phyloP scores from a whole-genome alignment of 2,329 filamentous ascomycete genomes.

The Phialemoniopsis sp. region DNA sequence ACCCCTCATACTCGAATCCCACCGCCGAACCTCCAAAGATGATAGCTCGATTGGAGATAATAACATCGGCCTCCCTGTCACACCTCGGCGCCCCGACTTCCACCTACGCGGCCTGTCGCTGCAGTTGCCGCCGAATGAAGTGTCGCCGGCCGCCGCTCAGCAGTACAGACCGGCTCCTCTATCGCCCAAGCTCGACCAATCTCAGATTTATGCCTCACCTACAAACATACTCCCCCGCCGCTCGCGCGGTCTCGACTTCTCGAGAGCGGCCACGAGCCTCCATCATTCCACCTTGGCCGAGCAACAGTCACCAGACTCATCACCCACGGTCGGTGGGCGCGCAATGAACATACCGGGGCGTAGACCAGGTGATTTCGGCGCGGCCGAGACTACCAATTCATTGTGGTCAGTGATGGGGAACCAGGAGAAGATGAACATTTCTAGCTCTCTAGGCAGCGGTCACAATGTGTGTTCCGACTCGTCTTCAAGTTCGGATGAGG shows the following conservation, averaged over 20 bases:
- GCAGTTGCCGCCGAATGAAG: constrained; percentile 55
- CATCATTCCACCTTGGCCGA: constrained; percentile 94
- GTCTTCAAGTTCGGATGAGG: constrained; percentile 67
- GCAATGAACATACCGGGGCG: constrained; percentile 58
- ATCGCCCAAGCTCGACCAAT: constrained; percentile 81
- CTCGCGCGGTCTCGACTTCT: constrained; percentile 89
- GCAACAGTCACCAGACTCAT: constrained; percentile 82
- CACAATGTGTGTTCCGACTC: constrained; percentile 72
- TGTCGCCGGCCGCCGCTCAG: constrained; percentile 26
- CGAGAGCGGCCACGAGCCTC: constrained; percentile 85
- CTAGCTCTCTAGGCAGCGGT: constrained; percentile 77
- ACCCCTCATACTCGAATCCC: constrained; percentile 50
- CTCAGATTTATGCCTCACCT: constrained; percentile 81
- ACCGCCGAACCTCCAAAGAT: constrained; percentile 59
- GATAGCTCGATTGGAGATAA: constrained; percentile 52
- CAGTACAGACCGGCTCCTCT: constrained; percentile 61
- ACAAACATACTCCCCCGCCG: constrained; percentile 84
- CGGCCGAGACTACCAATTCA: constrained; percentile 64
- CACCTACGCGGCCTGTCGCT: constrained; percentile 62
- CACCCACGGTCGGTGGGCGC: constrained; percentile 75
- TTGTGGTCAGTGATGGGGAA: constrained; percentile 69
- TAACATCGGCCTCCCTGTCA: constrained; percentile 48
- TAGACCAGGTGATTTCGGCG: constrained; percentile 34
- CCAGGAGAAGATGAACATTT: constrained; percentile 67
- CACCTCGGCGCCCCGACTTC: constrained; percentile 66